These are phyloP conservation scores for Coemansia sp. DNA, from an alignment of 192 early-diverging fungal genomes.

Conservation along the genomic window DNA sequence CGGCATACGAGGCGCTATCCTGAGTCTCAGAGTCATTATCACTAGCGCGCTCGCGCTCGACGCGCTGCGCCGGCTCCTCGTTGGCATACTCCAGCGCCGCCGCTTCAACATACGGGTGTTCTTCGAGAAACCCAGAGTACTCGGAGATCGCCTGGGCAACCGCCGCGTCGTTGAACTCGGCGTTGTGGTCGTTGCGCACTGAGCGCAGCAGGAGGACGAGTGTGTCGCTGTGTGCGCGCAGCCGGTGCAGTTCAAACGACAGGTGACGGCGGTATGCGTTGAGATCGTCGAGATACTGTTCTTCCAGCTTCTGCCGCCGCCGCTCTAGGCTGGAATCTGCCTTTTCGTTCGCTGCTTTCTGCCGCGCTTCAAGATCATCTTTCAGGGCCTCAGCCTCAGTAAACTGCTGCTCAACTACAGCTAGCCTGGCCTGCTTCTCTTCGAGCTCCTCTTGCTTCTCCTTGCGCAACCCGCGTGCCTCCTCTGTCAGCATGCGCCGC, in stretches of 20 bases:
- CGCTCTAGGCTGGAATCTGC: slow-evolving; percentile 11
- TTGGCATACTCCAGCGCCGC: slow-evolving; percentile 33
- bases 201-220: slow-evolving; percentile 28
- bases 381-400: slow-evolving; percentile 31
- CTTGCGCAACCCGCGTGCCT: slow-evolving; percentile 23
- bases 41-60: slow-evolving; percentile 24
- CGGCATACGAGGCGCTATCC: slow-evolving; percentile 31
- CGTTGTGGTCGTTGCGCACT: slow-evolving; percentile 65
- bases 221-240: slow-evolving; percentile 27
- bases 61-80: slow-evolving; percentile 29
- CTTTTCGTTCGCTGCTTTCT: slow-evolving; percentile 3
- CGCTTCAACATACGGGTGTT: slow-evolving; percentile 38
- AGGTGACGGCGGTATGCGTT: slow-evolving; percentile 25
- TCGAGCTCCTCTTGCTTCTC: slow-evolving; percentile 21
- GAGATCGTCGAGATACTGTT: slow-evolving; percentile 21
- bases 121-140: slow-evolving; percentile 60
- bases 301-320: slow-evolving; percentile 31
- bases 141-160: slow-evolving; percentile 59
- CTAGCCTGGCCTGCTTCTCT: slow-evolving; percentile 11
- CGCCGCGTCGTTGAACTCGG: slow-evolving; percentile 71
- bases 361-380: slow-evolving; percentile 23
- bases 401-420: slow-evolving; percentile 10
- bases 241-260: slow-evolving; percentile 16
- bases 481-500: slow-evolving; percentile 17
- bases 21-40: slow-evolving; percentile 23